These are phyloP conservation scores for Hanseniaspora gamundiae DNA, from an alignment of 1,139 yeast species.

Conservation along the genomic window DNA sequence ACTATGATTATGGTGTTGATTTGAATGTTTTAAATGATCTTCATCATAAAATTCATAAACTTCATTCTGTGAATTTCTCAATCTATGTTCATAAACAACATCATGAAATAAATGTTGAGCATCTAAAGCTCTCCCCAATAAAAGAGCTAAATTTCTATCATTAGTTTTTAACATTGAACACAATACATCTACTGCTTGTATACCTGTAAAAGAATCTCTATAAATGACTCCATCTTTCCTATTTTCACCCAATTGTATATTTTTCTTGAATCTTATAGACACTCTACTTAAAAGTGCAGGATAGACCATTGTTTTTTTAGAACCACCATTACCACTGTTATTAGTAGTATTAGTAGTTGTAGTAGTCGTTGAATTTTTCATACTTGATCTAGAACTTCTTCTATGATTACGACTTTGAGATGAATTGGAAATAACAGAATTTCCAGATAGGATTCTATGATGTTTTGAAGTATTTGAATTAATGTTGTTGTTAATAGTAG, in stretches of 20 bases:
- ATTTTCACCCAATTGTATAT: conserved; percentile 61
- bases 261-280: conserved; percentile 64
- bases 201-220: conserved; percentile 88
- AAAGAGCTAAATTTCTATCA: conserved; percentile 78
- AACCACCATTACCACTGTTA: conserved; percentile 33
- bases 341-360: conserved; percentile 13
- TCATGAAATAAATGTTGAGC: conserved; percentile 93
- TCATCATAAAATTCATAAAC: conserved; percentile 74
- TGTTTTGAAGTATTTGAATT: not conserved
- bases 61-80: conserved; percentile 79
- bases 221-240: conserved; percentile 87
- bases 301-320: conserved; percentile 37
- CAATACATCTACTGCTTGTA: conserved; percentile 84
- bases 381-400: not conserved
- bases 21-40: not conserved
- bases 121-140: conserved; percentile 84
- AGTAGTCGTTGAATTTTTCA: conserved; percentile 11
- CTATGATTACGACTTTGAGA: not conserved
- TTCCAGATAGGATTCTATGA: not conserved
- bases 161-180: conserved; percentile 78
- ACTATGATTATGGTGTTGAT: conserved; percentile 6
- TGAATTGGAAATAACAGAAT: not conserved
- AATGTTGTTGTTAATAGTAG: not conserved
- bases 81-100: conserved; percentile 86
- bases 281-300: conserved; percentile 85